Conservation (phyloP, 352 stramenopile genomes). For the Globisporangium acanthophoron region DNA sequence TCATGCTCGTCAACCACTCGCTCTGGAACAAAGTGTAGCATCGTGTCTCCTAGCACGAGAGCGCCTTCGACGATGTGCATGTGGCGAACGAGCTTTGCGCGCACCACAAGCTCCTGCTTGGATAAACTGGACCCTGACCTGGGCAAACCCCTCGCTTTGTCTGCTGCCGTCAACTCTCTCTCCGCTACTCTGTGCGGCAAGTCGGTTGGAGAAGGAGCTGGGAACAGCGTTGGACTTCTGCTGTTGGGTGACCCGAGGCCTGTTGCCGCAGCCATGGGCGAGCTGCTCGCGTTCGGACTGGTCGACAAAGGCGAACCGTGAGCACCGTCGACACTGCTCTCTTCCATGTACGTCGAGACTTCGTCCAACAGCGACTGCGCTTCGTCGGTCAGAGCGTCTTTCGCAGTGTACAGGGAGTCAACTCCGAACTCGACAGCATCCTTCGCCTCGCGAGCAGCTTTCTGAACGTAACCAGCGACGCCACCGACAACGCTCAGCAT, state of each 20-base stretch:
- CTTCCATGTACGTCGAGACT: conserved; percentile 55
- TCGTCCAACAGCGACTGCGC: conserved; percentile 55
- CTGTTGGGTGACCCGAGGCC: not conserved
- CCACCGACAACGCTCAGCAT: conserved; percentile 61
- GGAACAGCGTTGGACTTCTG: not conserved
- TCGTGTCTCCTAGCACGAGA: conserved; percentile 42
- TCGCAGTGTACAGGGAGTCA: conserved; percentile 68
- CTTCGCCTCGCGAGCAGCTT: conserved; percentile 71
- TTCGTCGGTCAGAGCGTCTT: conserved; percentile 63
- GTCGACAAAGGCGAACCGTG: not conserved
- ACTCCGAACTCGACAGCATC: conserved; percentile 66
- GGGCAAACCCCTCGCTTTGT: not conserved
- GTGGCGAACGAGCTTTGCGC: conserved; percentile 66
- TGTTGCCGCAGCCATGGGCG: not conserved
- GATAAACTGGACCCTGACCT: conserved; percentile 8
- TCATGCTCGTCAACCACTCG: conserved; percentile 76
- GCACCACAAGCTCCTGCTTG: conserved; percentile 26
- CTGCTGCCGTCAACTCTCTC: not conserved
- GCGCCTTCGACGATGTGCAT: conserved; percentile 70
- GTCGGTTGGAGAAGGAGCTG: not conserved
- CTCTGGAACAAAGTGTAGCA: conserved; percentile 58
- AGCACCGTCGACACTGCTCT: conserved; percentile 1
- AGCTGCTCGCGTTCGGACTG: not conserved
- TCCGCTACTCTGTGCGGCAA: not conserved
- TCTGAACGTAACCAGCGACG: conserved; percentile 63